A percentile compares a stretch with the other conserved stretches of the same genome.
These are phyloP conservation scores for Phaffomyces antillensis DNA, from an alignment of 805 yeast species.

Conservation along the genomic window DNA sequence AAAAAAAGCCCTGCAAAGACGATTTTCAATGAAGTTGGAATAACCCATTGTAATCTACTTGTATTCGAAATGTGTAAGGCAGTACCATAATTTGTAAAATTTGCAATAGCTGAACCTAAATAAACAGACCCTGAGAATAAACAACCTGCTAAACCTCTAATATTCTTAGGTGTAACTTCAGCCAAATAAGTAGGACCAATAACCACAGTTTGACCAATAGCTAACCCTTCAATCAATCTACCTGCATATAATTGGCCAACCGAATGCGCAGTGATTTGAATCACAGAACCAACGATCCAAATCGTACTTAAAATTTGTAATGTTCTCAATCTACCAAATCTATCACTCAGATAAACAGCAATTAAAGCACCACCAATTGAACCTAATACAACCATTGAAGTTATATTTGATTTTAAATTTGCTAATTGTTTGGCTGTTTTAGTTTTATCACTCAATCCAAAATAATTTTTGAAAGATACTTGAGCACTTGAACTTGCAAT, in stretches of 20 bases:
- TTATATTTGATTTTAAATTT: slow-evolving; percentile 43
- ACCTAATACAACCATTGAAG: slow-evolving; percentile 53
- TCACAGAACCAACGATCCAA: slow-evolving; percentile 39
- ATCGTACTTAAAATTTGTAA: slow-evolving; percentile 35
- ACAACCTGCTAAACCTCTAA: slow-evolving; percentile 46
- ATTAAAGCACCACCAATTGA: slow-evolving; percentile 46
- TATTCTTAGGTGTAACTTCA: slow-evolving; percentile 45
- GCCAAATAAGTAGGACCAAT: slow-evolving; percentile 49
- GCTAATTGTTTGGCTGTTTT: slow-evolving; percentile 33
- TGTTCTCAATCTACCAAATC: slow-evolving; percentile 44
- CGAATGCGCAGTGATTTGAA: slow-evolving; percentile 38
- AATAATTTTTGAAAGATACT: slow-evolving; percentile 32
- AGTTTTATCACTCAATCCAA: slow-evolving; percentile 36
- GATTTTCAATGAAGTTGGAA: slow-evolving; percentile 43
- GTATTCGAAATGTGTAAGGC: slow-evolving; percentile 34
- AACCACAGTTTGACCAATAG: slow-evolving; percentile 51
- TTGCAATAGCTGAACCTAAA: slow-evolving; percentile 43
- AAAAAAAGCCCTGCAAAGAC: slow-evolving; percentile 41
- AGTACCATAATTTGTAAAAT: slow-evolving; percentile 46
- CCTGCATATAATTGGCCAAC: slow-evolving; percentile 52
- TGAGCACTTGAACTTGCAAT: slow-evolving; percentile 41
- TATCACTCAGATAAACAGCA: slow-evolving; percentile 42
- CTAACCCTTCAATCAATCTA: slow-evolving; percentile 46
- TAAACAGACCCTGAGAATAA: slow-evolving; percentile 53
- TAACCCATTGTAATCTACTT: slow-evolving; percentile 41